These are phyloP conservation scores for Cerioporus squamosus DNA, from an alignment of 1,284 basidiomycete species.

Conservation along the genomic window DNA sequence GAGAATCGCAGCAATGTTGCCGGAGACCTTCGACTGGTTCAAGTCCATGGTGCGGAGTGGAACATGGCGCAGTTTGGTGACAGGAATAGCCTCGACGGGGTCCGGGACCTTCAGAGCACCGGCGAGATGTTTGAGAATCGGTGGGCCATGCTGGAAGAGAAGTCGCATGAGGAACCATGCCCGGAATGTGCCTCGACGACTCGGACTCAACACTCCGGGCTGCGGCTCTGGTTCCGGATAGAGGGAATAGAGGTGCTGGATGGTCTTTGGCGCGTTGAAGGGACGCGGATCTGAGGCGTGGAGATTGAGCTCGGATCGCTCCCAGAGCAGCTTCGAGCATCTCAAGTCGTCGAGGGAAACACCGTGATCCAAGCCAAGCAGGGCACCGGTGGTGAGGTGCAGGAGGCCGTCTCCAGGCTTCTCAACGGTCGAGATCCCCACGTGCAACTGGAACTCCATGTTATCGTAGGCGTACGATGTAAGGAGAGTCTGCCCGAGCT, in stretches of 20 bases:
- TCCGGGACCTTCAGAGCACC: slow-evolving; percentile 27
- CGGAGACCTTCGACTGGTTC: slow-evolving; percentile 28
- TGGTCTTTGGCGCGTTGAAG: background rate
- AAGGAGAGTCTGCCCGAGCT: slow-evolving; percentile 28
- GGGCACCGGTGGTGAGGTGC: slow-evolving; percentile 34
- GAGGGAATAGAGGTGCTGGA: slow-evolving; percentile 12
- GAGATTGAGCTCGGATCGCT: slow-evolving; percentile 15
- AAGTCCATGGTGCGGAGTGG: slow-evolving; percentile 34
- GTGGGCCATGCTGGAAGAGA: slow-evolving; percentile 30
- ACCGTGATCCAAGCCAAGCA: slow-evolving; percentile 32
- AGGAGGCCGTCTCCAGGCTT: slow-evolving; percentile 19
- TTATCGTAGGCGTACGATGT: slow-evolving; percentile 37
- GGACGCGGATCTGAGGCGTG: slow-evolving; percentile 1
- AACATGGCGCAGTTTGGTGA: slow-evolving; percentile 29
- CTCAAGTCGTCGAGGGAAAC: slow-evolving; percentile 30
- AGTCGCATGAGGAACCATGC: slow-evolving; percentile 30
- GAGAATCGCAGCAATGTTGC: slow-evolving; percentile 30
- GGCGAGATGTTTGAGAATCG: slow-evolving; percentile 27
- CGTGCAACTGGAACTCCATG: slow-evolving; percentile 35
- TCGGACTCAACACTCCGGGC: background rate
- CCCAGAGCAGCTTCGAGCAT: slow-evolving; percentile 37
- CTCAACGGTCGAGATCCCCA: slow-evolving; percentile 28
- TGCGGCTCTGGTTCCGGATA: slow-evolving; percentile 22
- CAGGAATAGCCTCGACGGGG: slow-evolving; percentile 33
- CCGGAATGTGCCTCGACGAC: slow-evolving; percentile 28